Conservation (phyloP, 2,329 filamentous ascomycete genomes). For the Apiospora kogelbergensis region DNA sequence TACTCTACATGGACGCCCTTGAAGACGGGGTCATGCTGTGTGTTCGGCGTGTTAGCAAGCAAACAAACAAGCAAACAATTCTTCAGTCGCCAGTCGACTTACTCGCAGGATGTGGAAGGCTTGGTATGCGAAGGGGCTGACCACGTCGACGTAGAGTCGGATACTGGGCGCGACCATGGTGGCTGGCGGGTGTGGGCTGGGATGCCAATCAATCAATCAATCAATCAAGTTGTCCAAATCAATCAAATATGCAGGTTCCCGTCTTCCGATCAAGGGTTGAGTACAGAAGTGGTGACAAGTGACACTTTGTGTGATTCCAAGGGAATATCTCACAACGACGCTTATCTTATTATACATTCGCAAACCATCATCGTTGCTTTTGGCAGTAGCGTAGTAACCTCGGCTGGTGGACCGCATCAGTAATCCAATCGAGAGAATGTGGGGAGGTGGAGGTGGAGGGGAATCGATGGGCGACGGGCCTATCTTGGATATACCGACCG, state of each 20-base stretch:
- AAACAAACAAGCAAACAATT: neutral
- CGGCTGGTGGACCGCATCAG: neutral
- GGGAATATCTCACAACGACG: no score
- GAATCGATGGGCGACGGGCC: no score
- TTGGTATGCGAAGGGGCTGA: conserved; percentile 40
- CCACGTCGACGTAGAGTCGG: conserved; percentile 38
- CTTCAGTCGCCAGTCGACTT: conserved; percentile 22
- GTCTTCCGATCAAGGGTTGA: neutral
- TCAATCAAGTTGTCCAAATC: neutral
- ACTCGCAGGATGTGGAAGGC: conserved; percentile 39
- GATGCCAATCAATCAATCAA: conserved; percentile 7
- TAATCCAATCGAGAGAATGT: neutral
- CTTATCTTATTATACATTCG: no score
- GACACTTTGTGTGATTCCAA: neutral
- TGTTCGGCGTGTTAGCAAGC: no score
- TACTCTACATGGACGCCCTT: conserved; percentile 31
- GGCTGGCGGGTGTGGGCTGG: neutral
- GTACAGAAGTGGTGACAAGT: neutral
- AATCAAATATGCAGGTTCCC: neutral
- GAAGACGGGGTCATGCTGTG: conserved; percentile 33
- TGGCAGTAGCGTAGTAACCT: neutral
- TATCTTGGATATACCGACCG: no score
- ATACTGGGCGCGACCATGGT: conserved; percentile 29
- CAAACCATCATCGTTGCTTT: neutral
- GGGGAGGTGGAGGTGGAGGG: no score